phyloP scores from a whole-genome alignment of 108 stramenopile genomes.

The Nannochloropsis salina region DNA sequence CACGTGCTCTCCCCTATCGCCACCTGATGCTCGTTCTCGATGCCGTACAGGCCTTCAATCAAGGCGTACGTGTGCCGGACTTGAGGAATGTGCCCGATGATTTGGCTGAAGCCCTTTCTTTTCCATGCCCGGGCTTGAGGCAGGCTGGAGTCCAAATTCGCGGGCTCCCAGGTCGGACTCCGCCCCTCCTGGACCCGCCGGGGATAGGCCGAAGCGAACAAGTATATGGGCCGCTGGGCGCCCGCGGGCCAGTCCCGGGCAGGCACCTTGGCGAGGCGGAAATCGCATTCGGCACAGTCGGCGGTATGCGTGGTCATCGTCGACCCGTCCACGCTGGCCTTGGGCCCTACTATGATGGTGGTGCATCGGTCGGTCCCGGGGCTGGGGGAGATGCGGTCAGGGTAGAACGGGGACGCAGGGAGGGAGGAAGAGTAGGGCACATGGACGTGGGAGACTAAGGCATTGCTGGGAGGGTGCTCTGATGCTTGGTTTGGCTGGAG shows the following conservation, averaged over 20 bases:
- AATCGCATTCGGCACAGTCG: conserved; percentile 62
- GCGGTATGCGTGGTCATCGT: conserved; percentile 55
- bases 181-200: conserved; percentile 60
- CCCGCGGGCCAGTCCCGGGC: conserved; percentile 56
- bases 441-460: no score
- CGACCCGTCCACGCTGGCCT: conserved; percentile 47
- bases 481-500: no score
- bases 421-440: background rate
- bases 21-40: conserved; percentile 69
- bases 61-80: conserved; percentile 66
- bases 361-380: conserved; percentile 38
- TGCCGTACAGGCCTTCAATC: conserved; percentile 70
- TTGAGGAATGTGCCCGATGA: conserved; percentile 64
- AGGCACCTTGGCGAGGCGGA: conserved; percentile 63
- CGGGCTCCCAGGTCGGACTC: background rate
- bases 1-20: conserved; percentile 75
- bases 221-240: conserved; percentile 58
- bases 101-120: conserved; percentile 28
- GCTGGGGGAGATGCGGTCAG: background rate
- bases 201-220: conserved; percentile 65
- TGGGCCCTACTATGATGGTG: conserved; percentile 47
- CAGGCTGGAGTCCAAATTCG: background rate
- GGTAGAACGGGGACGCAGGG: background rate
- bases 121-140: background rate
- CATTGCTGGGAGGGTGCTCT: no score